Base-by-base conservation (phyloP, 2,329 filamentous ascomycete species). In the Nectriaceae sp. region DNA sequence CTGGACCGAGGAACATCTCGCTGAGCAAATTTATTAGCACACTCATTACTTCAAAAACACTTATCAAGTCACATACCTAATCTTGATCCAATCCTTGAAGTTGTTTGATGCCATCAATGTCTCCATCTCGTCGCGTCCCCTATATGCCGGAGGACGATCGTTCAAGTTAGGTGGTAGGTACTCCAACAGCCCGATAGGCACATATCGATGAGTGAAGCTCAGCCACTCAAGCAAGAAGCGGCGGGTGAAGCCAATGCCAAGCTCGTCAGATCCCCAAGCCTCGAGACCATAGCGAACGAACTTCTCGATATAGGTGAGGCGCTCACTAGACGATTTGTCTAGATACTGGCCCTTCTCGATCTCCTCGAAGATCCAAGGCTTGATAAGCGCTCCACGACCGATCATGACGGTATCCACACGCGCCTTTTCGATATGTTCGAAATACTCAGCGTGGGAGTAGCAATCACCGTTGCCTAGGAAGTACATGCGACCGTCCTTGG, bases 341-440 rank as follows among this genome's bases (percentile, higher is more conserved):
- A 99, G 82, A 66, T 97, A 97, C 70, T 97, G 94, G 4, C 89
- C 88, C 54, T 85, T 82, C 58, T 89, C 83, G 46, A 99, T 97
- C 71, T 99, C 94, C 70, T 99, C 94, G 65, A 97, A 99, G 54
- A 99, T 78, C 94, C 94, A 99, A 1, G 94, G 94, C 74, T 99
- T 99, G 73, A 97, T 90, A 49, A 99, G 80, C 10, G 94, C 94
- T 47, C 94, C 94, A 52, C 94, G 89, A n/a, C 87, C 94, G 52
- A 97, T 84, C 94, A 99, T 97, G 65, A 96, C 89, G n/a, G 85
- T 85, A 73, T 97, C 93, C 39, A 97, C 91, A 40, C 83, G 82
- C 29, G 89, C 81, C 50, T 93, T 81, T 40, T 87, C 78, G 33
- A 97, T 76, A 63, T 94, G 85, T 48, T 85, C 75, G 54, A 84